phyloP scores from a whole-genome alignment of 306 rosid species.

The Begonia masoniana region DNA sequence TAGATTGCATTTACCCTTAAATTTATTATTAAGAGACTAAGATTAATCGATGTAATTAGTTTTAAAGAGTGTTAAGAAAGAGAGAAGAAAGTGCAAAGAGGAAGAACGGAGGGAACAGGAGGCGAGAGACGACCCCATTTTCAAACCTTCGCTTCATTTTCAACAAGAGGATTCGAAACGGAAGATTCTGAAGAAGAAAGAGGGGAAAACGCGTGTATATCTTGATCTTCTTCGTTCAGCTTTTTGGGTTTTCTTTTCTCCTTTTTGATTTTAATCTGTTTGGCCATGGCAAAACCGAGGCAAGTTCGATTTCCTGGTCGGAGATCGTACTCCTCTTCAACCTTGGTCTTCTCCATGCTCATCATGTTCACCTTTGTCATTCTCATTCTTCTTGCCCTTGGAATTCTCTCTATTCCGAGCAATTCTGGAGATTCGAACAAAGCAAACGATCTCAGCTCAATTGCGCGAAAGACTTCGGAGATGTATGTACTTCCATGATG shows the following conservation, averaged over 20 bases:
- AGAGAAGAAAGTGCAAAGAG: no score
- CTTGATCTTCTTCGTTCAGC: background rate
- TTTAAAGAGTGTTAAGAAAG: no score
- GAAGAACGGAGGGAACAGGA: no score
- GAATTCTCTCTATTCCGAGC: slow-evolving; percentile 61
- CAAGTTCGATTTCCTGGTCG: slow-evolving; percentile 45
- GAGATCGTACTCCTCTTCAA: slow-evolving; percentile 25
- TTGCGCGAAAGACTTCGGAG: slow-evolving; percentile 24
- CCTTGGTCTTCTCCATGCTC: slow-evolving; percentile 44
- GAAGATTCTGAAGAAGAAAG: background rate
- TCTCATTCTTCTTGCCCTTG: slow-evolving; percentile 74
- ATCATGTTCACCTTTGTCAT: slow-evolving; percentile 48
- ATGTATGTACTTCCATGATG: slow-evolving; percentile 10
- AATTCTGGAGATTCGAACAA: slow-evolving; percentile 32
- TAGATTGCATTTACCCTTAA: no score
- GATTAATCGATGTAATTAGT: no score
- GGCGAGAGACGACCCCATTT: no score
- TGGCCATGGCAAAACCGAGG: slow-evolving; percentile 43
- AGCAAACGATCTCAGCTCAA: slow-evolving; percentile 71
- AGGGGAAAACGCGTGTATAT: background rate
- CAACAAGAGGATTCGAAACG: no score
- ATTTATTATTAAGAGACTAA: no score
- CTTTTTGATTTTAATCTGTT: background rate
- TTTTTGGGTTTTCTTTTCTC: background rate
- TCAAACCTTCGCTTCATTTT: no score